Base-by-base conservation (phyloP, 805 yeast species). In the Cyberlindnera bimundalis region DNA sequence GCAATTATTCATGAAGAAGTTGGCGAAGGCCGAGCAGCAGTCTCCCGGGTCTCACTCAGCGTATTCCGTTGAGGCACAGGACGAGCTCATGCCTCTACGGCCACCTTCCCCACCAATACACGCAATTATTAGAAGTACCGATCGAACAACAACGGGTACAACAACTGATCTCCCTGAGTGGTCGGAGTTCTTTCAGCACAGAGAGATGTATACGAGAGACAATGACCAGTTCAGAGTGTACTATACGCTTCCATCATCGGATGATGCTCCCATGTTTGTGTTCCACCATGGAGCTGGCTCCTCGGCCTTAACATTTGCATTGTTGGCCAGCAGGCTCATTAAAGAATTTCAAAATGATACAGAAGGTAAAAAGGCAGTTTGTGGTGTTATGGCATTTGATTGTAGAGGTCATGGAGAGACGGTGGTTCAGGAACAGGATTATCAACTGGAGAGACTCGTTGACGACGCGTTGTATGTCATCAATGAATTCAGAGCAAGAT, bases 251-350 rank as follows among this genome's bases (percentile, higher is more conserved):
- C 90, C 95, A 0, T 45, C 51, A 7, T 39, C 51, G 0, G 45
- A 52, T 1, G 52, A 56, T 0, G 57, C 68, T 0, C 88, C 95
- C 0, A 52, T 88, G 1, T 79, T 85, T 51, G 64, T 93, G 2
- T 79, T 81, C 50, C 93, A 87, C 49, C 99, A 93, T 61, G 99
- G 99, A 2, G 97, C 96, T 1, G 99, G 98, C 0, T 89, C 97
- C 1, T 76, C 86, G 2, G 88, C 84, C 0, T 65, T 86, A 64
- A 73, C 96, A 1, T 93, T 85, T 65, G 84, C 86, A 1, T 58
- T 66, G 19, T 52, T 87, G 18, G 61, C 75, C 1, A 60, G 53
- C 33, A 54, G 57, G 9, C 48, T 77, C 15, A 52, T 51, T 7
- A 55, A 53, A 17, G 55, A 62, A 42, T 33, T 37, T 5, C 31